phyloP scores from a whole-genome alignment of 768 basidiomycete species.

The Mrakia hoshinonis region DNA sequence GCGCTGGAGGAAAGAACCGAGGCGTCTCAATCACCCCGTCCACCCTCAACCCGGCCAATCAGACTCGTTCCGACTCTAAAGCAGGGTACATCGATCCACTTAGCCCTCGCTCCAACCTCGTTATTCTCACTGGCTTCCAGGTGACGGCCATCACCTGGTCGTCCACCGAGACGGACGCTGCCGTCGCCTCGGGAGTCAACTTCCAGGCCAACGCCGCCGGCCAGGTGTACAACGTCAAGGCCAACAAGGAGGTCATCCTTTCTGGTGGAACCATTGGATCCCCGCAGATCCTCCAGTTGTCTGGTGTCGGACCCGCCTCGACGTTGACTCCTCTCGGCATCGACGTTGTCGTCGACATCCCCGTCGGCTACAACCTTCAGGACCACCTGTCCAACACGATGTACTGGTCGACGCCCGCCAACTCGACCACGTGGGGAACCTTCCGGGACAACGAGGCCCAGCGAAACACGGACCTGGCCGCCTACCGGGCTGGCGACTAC shows the following conservation, averaged over 20 bases:
- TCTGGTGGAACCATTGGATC: slow-evolving; percentile 49
- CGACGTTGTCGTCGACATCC: slow-evolving; percentile 47
- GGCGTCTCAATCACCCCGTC: slow-evolving; percentile 49
- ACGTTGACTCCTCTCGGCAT: slow-evolving; percentile 49
- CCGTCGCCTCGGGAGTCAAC: slow-evolving; percentile 48
- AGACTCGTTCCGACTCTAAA: slow-evolving; percentile 57
- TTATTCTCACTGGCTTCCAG: slow-evolving; percentile 54
- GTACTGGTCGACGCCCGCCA: slow-evolving; percentile 23
- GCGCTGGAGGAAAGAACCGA: slow-evolving; percentile 29
- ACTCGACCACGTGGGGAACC: slow-evolving; percentile 27
- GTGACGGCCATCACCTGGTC: slow-evolving; percentile 41
- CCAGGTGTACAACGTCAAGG: slow-evolving; percentile 46
- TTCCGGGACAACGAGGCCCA: slow-evolving; percentile 16
- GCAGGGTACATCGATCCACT: slow-evolving; percentile 59
- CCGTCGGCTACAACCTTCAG: slow-evolving; percentile 55
- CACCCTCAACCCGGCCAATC: slow-evolving; percentile 56
- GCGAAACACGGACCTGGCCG: neutral
- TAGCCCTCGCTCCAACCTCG: slow-evolving; percentile 37
- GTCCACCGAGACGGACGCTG: slow-evolving; percentile 37
- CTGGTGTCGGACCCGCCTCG: slow-evolving; percentile 54
- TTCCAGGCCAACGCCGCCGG: slow-evolving; percentile 44
- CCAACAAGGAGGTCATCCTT: slow-evolving; percentile 54
- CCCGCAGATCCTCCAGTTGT: slow-evolving; percentile 52
- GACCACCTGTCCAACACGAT: slow-evolving; percentile 27
- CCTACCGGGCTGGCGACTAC: slow-evolving; percentile 19